Base-by-base conservation (phyloP, 257 asterid genomes). In the Plectranthus barbatus region DNA sequence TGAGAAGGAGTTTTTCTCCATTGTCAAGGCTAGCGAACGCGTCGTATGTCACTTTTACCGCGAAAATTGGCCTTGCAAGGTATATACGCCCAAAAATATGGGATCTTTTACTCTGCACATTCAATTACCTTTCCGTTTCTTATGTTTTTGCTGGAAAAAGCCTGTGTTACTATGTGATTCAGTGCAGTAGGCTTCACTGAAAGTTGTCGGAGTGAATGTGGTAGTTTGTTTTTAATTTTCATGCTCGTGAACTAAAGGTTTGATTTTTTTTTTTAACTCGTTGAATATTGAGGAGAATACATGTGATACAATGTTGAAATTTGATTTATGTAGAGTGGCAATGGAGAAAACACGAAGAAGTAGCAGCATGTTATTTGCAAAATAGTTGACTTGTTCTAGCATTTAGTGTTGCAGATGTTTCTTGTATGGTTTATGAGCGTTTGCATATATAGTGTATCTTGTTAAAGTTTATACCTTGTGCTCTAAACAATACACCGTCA, bases 21-120 rank as follows among this genome's bases (percentile, higher is more conserved):
- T 67, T 23, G 99, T 81, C 47, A 93, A 93, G 77, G 95, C 99
- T 49, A 92, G 99, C 66, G 95, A 92, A 11, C 97, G 99, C 9
- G 99, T 92, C 0, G 95, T 92, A 69, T 92, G 99, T 72, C 99
- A 93, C 73, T 93, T 93, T 75, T 93, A 93, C 77, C 94, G 99
- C 33, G 97, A 93, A 14, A 93, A 90, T 80, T 93, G 97, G 97
- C 97, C 99, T 59, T 93, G 99, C 88, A 93, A 93, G 97, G 99
- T 92, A 60, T 42, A 17, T 23, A 48, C 56, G 15, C 62, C 39
- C 10, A 23, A 36, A 33, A 54, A 41, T 61, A 21, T 17, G 7
- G 69, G 41, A 39, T 31, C 61, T 41, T 1, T 41, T 52, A 6
- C 39, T 12, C 37, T 7, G 13, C 44, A 12, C 36, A 4, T 12